Evolutionary conservation across 768 basidiomycete species (phyloP).

Genomic region (Tubosaeta sp.): DNA sequence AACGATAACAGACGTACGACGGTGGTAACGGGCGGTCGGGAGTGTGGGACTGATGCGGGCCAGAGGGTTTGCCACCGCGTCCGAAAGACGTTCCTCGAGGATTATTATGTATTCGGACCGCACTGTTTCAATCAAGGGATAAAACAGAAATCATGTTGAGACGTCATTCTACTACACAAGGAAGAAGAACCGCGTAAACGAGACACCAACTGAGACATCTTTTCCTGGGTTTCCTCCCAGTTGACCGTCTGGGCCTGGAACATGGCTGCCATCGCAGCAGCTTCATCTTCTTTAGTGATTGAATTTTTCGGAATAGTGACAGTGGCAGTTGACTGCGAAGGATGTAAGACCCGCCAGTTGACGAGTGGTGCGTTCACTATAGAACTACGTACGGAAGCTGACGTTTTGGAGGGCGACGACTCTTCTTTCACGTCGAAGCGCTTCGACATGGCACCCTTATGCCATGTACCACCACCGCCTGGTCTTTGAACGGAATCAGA

Average conservation of each 20-base stretch:
- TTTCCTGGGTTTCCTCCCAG: conserved; percentile 99
- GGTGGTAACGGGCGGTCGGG: conserved; percentile 80
- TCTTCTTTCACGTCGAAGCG: conserved; percentile 89
- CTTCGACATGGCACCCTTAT: conserved; percentile 76
- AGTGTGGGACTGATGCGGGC: conserved; percentile 46
- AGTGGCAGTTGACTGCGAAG: conserved; percentile 34
- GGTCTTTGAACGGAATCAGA: conserved; percentile 44
- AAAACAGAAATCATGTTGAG: conserved; percentile 58
- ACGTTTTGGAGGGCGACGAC: conserved; percentile 20
- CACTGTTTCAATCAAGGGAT: conserved; percentile 44
- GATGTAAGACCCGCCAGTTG: conserved; percentile 24
- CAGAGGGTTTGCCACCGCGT: conserved; percentile 52
- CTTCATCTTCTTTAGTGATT: conserved; percentile 72
- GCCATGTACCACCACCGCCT: conserved; percentile 47
- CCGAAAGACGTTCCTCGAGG: conserved; percentile 61
- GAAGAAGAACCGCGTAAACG: conserved; percentile 51
- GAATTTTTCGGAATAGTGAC: conserved; percentile 34
- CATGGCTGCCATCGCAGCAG: conserved; percentile 97
- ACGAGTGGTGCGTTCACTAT: conserved; percentile 19
- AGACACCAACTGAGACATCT: conserved; percentile 97
- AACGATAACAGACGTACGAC: conserved; percentile 98
- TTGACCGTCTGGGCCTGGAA: conserved; percentile 90
- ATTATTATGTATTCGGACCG: conserved; percentile 62
- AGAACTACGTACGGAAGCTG: conserved; percentile 31
- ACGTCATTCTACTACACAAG: conserved; percentile 60